These are phyloP conservation scores for Globisporangium spiculum DNA, from an alignment of 352 stramenopile genomes.

Conservation along the genomic window DNA sequence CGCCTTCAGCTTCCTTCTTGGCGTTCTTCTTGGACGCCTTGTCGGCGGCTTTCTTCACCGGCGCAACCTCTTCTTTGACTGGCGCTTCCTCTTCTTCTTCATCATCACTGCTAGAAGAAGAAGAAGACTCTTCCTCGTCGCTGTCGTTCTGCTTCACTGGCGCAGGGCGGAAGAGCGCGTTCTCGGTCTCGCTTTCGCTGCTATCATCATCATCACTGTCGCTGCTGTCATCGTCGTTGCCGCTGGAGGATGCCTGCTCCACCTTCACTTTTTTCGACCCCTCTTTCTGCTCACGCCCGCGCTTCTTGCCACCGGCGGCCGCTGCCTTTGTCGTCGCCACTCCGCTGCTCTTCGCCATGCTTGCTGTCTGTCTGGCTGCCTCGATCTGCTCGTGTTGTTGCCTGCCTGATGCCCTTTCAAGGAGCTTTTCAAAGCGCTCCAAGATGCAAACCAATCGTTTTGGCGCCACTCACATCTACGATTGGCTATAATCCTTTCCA, in stretches of 20 bases:
- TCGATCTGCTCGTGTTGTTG: not conserved
- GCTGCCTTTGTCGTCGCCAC: slow-evolving; percentile 2
- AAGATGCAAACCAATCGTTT: slow-evolving; percentile 16
- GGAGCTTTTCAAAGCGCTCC: slow-evolving; percentile 1
- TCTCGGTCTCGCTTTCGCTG: slow-evolving; percentile 60
- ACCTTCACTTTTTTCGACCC: not conserved
- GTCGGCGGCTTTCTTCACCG: slow-evolving; percentile 7
- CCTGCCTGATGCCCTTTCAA: slow-evolving; percentile 15
- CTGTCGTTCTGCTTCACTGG: slow-evolving; percentile 24
- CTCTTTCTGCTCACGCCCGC: slow-evolving; percentile 24
- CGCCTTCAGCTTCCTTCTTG: slow-evolving; percentile 21
- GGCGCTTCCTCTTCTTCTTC: slow-evolving; percentile 77
- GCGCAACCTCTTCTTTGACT: slow-evolving; percentile 32
- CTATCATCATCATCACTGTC: slow-evolving; percentile 20
- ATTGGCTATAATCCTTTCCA: slow-evolving; percentile 5
- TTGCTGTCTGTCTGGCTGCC: not conserved
- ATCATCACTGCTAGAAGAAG: slow-evolving; percentile 18
- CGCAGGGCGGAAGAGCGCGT: slow-evolving; percentile 67
- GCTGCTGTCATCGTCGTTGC: slow-evolving; percentile 16
- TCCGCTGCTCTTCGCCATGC: slow-evolving; percentile 8
- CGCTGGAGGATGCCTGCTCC: slow-evolving; percentile 1
- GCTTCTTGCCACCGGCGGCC: slow-evolving; percentile 28
- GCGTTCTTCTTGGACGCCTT: slow-evolving; percentile 19
- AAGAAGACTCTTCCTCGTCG: slow-evolving; percentile 25
- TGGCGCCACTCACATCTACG: not conserved